A percentile compares a stretch with the other conserved stretches of the same genome.
phyloP scores from a whole-genome alignment of 1,139 yeast genomes.

The Suzukiozyma palmioleophila region DNA sequence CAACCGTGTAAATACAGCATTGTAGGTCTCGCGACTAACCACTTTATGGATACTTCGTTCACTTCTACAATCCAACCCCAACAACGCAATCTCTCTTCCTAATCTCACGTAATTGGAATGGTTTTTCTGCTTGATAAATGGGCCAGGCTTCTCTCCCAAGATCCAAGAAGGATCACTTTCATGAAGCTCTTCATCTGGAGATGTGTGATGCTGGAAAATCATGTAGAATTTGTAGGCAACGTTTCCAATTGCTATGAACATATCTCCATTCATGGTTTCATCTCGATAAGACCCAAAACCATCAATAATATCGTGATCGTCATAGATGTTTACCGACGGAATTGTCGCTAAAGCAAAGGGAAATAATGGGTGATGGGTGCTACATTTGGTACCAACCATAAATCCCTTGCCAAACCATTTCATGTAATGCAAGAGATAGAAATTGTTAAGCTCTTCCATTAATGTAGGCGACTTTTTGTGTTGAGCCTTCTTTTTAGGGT shows the following conservation, averaged over 20 bases:
- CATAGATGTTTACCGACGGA: slow-evolving; percentile 80
- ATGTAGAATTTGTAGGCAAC: slow-evolving; percentile 81
- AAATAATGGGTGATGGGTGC: slow-evolving; percentile 60
- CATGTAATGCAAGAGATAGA: slow-evolving; percentile 68
- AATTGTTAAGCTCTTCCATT: slow-evolving; percentile 52
- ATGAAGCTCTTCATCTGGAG: slow-evolving; percentile 38
- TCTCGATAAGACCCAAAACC: slow-evolving; percentile 90
- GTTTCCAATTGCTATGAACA: slow-evolving; percentile 68
- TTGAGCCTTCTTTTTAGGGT: slow-evolving; percentile 41
- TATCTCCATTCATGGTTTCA: slow-evolving; percentile 63
- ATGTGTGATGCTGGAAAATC: slow-evolving; percentile 84
- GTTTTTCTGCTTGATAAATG: slow-evolving; percentile 58
- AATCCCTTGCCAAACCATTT: slow-evolving; percentile 88
- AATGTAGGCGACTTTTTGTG: slow-evolving; percentile 41
- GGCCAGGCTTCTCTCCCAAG: slow-evolving; percentile 49
- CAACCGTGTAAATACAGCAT: slow-evolving; percentile 56
- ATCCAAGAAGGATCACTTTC: slow-evolving; percentile 58
- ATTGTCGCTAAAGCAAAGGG: slow-evolving; percentile 77
- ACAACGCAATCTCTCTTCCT: slow-evolving; percentile 66
- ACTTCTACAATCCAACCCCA: slow-evolving; percentile 89
- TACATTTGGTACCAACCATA: slow-evolving; percentile 68
- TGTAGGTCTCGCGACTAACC: slow-evolving; percentile 52
- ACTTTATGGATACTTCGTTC: slow-evolving; percentile 68
- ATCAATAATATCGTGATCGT: slow-evolving; percentile 91
- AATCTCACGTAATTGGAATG: slow-evolving; percentile 68